These are phyloP conservation scores for Spatholobus suberectus DNA, from an alignment of 306 rosid species.

Conservation along the genomic window DNA sequence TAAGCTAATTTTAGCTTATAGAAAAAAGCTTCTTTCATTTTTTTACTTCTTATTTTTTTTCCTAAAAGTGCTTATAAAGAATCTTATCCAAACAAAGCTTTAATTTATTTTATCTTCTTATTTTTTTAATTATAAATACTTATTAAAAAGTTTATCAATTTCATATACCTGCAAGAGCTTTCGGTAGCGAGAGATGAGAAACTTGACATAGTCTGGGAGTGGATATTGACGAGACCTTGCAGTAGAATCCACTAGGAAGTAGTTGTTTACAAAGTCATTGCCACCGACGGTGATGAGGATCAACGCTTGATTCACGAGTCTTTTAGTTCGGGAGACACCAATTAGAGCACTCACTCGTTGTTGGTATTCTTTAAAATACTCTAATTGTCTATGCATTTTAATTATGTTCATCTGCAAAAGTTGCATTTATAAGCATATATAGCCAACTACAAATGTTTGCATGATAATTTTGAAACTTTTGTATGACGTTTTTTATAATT, in stretches of 20 bases:
- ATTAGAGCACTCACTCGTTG: conserved; percentile 44
- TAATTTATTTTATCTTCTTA: too few relatives aligned
- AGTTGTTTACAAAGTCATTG: conserved; percentile 80
- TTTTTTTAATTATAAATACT: too few relatives aligned
- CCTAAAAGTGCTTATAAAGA: too few relatives aligned
- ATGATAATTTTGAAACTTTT: not conserved
- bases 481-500: too few relatives aligned
- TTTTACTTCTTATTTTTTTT: too few relatives aligned
- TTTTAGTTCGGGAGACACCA: conserved; percentile 41
- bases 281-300: conserved; percentile 64
- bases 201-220: conserved; percentile 60
- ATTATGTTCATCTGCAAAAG: conserved; percentile 57
- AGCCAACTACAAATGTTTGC: not conserved
- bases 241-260: conserved; percentile 53
- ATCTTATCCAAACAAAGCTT: too few relatives aligned
- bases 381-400: conserved; percentile 58
- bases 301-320: conserved; percentile 57
- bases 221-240: conserved; percentile 62
- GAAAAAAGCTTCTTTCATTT: too few relatives aligned
- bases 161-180: conserved; percentile 54
- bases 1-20: too few relatives aligned
- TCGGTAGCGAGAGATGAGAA: conserved; percentile 58
- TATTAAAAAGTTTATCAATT: too few relatives aligned
- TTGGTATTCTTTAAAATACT: conserved; percentile 64
- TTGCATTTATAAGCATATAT: not conserved